Evolutionary conservation across 495 filamentous ascomycete species (phyloP).

Genomic region (Penicillium paxilli): DNA sequence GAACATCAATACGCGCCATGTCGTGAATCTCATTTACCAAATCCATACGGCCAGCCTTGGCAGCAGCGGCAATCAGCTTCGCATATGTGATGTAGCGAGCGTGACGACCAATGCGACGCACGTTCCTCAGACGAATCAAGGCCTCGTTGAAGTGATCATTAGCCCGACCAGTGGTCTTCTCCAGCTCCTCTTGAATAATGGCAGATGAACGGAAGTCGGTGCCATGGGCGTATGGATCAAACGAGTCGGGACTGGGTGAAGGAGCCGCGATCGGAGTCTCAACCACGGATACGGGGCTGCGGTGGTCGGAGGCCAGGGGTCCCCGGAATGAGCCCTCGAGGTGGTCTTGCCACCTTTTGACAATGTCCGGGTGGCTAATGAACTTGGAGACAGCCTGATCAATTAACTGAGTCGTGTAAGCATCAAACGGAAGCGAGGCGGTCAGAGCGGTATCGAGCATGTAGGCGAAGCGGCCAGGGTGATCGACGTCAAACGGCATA

Average conservation of each 20-base stretch:
- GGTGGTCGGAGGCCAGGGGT: conserved; percentile 34
- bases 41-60: conserved; percentile 75
- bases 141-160: conserved; percentile 77
- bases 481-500: conserved; percentile 50
- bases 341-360: conserved; percentile 58
- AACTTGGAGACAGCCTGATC: conserved; percentile 57
- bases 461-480: conserved; percentile 60
- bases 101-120: conserved; percentile 87
- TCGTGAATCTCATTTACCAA: conserved; percentile 81
- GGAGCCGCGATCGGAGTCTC: conserved; percentile 38
- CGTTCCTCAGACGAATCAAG: conserved; percentile 80
- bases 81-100: conserved; percentile 95
- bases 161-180: conserved; percentile 65
- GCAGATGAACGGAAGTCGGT: conserved; percentile 92
- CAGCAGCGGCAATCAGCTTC: conserved; percentile 88
- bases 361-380: conserved; percentile 55
- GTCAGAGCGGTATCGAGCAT: conserved; percentile 56
- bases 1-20: conserved; percentile 86
- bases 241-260: conserved; percentile 68
- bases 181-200: conserved; percentile 83
- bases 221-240: conserved; percentile 84
- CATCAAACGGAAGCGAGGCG: conserved; percentile 48
- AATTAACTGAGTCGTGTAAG: conserved; percentile 51
- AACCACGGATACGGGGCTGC: conserved; percentile 38
- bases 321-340: conserved; percentile 41